Conservation (phyloP, 495 filamentous ascomycete genomes). For the Tuber magnatum region DNA sequence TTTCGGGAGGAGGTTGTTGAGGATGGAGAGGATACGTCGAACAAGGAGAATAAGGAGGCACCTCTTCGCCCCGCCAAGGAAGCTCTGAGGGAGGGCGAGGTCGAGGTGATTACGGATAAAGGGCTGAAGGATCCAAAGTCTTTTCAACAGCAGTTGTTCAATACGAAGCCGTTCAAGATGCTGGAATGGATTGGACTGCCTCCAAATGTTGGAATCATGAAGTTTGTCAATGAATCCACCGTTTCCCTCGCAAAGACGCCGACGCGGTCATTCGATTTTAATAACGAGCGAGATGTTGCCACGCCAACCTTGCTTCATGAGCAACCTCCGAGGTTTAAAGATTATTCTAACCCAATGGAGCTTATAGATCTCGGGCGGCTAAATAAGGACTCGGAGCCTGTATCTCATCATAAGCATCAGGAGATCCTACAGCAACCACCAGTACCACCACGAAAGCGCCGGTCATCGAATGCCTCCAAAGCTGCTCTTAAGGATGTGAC, state of each 20-base stretch:
- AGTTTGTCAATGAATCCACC: conserved; percentile 24
- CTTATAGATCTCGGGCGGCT: conserved; percentile 37
- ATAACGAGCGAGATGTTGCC: conserved; percentile 20
- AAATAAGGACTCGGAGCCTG: conserved; percentile 33
- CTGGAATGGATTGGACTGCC: conserved; percentile 57
- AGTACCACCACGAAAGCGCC: conserved; percentile 13
- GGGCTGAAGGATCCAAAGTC: conserved; percentile 68
- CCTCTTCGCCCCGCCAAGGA: background rate
- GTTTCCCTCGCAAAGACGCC: conserved; percentile 14
- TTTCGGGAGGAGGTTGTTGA: conserved; percentile 26
- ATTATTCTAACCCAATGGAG: conserved; percentile 33
- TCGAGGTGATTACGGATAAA: conserved; percentile 42
- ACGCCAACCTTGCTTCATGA: conserved; percentile 34
- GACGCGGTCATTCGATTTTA: conserved; percentile 13
- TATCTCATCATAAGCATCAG: conserved; percentile 36
- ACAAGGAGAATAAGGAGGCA: conserved; percentile 24
- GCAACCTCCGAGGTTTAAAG: conserved; percentile 35
- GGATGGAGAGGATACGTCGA: conserved; percentile 17
- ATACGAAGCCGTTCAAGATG: conserved; percentile 68
- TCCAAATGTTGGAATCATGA: conserved; percentile 29
- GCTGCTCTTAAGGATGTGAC: conserved; percentile 25
- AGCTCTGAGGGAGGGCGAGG: conserved; percentile 45
- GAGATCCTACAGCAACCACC: conserved; percentile 37
- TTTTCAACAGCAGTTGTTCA: conserved; percentile 75
- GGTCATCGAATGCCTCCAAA: conserved; percentile 19